Base-by-base conservation (phyloP, 257 asterid genomes). In the Lithospermum erythrorhizon region DNA sequence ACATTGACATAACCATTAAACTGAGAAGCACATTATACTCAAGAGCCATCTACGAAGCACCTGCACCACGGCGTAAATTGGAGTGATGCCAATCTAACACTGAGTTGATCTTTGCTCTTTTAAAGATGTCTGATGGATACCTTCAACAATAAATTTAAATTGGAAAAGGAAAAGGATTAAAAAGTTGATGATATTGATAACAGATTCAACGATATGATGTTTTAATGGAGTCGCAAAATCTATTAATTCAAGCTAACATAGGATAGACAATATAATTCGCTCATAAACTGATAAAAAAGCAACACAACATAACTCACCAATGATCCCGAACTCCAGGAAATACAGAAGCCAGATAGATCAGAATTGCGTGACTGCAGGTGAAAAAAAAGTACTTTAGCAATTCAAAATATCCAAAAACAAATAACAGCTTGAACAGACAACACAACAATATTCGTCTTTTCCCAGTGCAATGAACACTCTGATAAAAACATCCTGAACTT, bases 11-110 rank as follows among this genome's bases (percentile, higher is more conserved):
- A 53, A 5, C 56, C 21, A 18, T 3, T 24, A 24, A 24, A 24
- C 27, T 24, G 24, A 22, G 63, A 32, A 7, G 14, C 17, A 20
- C 20, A 19, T 37, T 9, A 30, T 21, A 53, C 6, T 41, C 9
- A 17, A 41, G 63, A 53, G 21, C 27, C 54, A 24, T 65, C 22
- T 22, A 70, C 15, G 59, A 64, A 59, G 70, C 65, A 91, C 98
- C 95, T 86, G 95, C 74, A 66, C 95, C 98, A 19, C 21, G 70
- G 15, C 95, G 95, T 70, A 86, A 69, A 70, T 88, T 84, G 15
- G 88, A 75, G 80, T 84, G 96, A 65, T 91, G 94, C 98, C 96
- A 91, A 76, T 91, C 95, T 65, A 91, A 68, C 62, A 84, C 90
- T 3, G 98, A 82, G 74, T 91, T 81, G 64, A 91, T 68, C 72